Evolutionary conservation across 176 grass and related monocot species (phyloP).

Genomic region (Aegilops bicornis): DNA sequence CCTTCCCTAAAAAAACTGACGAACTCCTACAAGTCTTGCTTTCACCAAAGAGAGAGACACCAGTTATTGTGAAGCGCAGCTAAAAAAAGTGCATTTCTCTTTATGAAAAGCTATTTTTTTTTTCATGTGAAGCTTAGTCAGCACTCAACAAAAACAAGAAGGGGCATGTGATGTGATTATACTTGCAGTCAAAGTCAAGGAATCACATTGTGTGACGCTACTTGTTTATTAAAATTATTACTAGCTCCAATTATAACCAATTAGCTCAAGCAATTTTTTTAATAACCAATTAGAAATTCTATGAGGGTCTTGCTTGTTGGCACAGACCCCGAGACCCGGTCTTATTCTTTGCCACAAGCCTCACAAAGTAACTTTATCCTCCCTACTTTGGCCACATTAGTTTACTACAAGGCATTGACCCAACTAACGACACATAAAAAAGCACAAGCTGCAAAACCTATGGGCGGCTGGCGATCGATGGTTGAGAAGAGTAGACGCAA

Average conservation of each 20-base stretch:
- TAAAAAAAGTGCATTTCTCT: too few relatives aligned
- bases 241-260: background rate
- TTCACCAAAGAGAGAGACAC: too few relatives aligned
- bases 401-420: slow-evolving; percentile 7
- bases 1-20: too few relatives aligned
- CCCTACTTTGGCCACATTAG: background rate
- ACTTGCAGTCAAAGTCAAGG: slow-evolving; percentile 18
- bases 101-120: too few relatives aligned
- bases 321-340: background rate
- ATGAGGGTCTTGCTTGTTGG: background rate
- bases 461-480: background rate
- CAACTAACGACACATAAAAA: slow-evolving; percentile 16
- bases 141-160: background rate
- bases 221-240: background rate
- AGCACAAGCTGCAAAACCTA: background rate
- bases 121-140: background rate
- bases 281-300: background rate
- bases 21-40: too few relatives aligned
- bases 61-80: too few relatives aligned
- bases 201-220: background rate
- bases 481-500: slow-evolving; percentile 46
- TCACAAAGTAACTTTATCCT: background rate
- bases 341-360: background rate
- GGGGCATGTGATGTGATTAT: background rate
- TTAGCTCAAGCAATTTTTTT: too few relatives aligned